Base-by-base conservation (phyloP, 2,329 filamentous ascomycete genomes). In the Colletotrichum truncatum region DNA sequence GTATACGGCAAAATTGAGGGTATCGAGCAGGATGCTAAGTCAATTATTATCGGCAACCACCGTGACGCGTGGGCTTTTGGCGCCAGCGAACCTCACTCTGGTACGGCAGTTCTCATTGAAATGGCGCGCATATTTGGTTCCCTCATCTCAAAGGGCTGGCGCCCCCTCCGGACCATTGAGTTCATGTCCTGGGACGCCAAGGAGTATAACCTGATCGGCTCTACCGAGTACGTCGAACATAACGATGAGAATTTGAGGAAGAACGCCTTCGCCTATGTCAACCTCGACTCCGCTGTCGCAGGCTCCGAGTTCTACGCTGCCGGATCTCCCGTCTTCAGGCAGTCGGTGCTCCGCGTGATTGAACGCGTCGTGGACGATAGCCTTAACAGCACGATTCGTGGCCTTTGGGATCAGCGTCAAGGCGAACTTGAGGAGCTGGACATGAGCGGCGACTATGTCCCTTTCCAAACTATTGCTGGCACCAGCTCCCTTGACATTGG, bases 171-270 rank as follows among this genome's bases (percentile, higher is more conserved):
- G n/a, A 97, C 93, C 4, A 97, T 99, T 69, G 92, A 97, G 76
- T 98, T 99, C 77, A 94, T 94, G 73, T 97, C 93, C 32, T 99
- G 96, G 96, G 96, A 99, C 76, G 96, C 88, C 4, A 91, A 91
- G 70, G 93, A 95, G 77, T 98, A 97, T 81, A 98, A 98, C 77
- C 82, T 96, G 46, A 92, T 97, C 63, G 96, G 96, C 8, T 97
- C 93, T 10, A 98, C 96, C 2, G 96, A 99, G 76, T 95, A 92
- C 73, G 96, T 99, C 46, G 96, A 99, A 79, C 91, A 92, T 48
- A 90, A 95, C 70, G 83, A 93, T 26, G 89, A 94, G 0, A 76
- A 81, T 3, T 84, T 99, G 6, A 90, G 93, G 41, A 81, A 86
- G 16, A 86, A 96, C 71, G 95, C 88, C 0, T 89, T 93, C 68